Evolutionary conservation across 2,329 filamentous ascomycete species (phyloP).

Genomic region (Fusarium decemcellulare): DNA sequence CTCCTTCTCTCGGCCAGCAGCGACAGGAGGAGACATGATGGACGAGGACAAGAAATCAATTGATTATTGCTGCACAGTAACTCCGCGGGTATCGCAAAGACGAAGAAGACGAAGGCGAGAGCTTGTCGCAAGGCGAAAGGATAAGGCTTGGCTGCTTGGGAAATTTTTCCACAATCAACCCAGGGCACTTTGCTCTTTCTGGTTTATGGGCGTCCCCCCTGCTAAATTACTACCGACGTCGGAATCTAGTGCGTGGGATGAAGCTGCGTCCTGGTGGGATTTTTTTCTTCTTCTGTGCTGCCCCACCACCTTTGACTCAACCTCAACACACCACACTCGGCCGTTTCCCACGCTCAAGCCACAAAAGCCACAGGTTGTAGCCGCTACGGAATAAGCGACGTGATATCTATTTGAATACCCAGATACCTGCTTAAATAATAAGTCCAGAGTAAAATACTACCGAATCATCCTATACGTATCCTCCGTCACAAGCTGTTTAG

Average conservation of each 20-base stretch:
- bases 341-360: background rate
- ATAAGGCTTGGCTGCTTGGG: conserved; percentile 23
- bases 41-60: conserved; percentile 2
- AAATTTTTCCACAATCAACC: conserved; percentile 46
- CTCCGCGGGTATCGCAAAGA: conserved; percentile 18
- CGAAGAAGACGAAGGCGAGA: conserved; percentile 18
- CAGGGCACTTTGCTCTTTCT: conserved; percentile 39
- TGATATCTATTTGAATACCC: too few relatives aligned
- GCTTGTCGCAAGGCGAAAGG: conserved; percentile 30
- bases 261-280: conserved; percentile 13
- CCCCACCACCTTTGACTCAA: conserved; percentile 8
- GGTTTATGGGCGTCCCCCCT: conserved; percentile 28
- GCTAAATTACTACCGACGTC: conserved; percentile 45
- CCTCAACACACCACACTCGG: background rate
- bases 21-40: conserved; percentile 72
- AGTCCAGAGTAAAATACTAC: too few relatives aligned
- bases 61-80: conserved; percentile 13
- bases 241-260: conserved; percentile 36
- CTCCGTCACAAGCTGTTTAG: too few relatives aligned
- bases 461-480: too few relatives aligned
- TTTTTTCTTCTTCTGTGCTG: conserved; percentile 23
- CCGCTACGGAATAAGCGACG: background rate
- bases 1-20: conserved; percentile 77
- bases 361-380: conserved; percentile 15
- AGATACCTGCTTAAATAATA: too few relatives aligned